These are phyloP conservation scores for Solanum virginianum DNA, from an alignment of 257 asterid genomes.

Conservation along the genomic window DNA sequence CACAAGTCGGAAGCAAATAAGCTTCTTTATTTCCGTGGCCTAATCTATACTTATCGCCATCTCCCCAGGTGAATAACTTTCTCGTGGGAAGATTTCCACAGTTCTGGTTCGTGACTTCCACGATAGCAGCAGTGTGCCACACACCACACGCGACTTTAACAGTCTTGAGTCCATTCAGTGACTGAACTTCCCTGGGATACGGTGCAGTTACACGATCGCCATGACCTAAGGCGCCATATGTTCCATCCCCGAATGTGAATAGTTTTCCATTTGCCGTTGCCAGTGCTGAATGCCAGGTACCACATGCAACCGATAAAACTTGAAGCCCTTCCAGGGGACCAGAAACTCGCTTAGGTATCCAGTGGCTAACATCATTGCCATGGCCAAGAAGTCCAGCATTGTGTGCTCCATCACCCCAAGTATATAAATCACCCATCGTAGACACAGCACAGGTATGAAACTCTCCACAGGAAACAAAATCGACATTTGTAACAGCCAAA, in stretches of 20 bases:
- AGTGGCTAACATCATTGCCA: slow-evolving; percentile 80
- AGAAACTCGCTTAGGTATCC: slow-evolving; percentile 79
- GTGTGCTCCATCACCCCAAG: slow-evolving; percentile 94
- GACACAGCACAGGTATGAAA: slow-evolving; percentile 79
- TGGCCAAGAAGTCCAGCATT: slow-evolving; percentile 89
- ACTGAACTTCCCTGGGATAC: slow-evolving; percentile 59
- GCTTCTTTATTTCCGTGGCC: slow-evolving; percentile 81
- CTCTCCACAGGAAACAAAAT: slow-evolving; percentile 76
- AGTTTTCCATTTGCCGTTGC: slow-evolving; percentile 57
- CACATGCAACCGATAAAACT: slow-evolving; percentile 77
- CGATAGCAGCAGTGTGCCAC: slow-evolving; percentile 92
- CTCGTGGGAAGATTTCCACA: slow-evolving; percentile 38
- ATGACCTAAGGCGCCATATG: slow-evolving; percentile 83
- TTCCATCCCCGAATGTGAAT: slow-evolving; percentile 87
- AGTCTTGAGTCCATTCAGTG: slow-evolving; percentile 53
- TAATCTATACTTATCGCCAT: slow-evolving; percentile 67
- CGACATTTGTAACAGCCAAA: slow-evolving; percentile 63
- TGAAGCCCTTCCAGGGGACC: slow-evolving; percentile 75
- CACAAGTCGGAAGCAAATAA: slow-evolving; percentile 64
- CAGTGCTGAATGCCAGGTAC: slow-evolving; percentile 90
- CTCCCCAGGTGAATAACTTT: slow-evolving; percentile 94
- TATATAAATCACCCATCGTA: slow-evolving; percentile 69
- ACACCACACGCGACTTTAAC: slow-evolving; percentile 73
- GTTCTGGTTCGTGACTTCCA: slow-evolving; percentile 50
- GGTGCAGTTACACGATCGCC: slow-evolving; percentile 52